Percentiles rank a stretch among this genome's conserved stretches.
Conservation (phyloP, 179 eudicot genomes). For the Heliamphora pulchella region DNA sequence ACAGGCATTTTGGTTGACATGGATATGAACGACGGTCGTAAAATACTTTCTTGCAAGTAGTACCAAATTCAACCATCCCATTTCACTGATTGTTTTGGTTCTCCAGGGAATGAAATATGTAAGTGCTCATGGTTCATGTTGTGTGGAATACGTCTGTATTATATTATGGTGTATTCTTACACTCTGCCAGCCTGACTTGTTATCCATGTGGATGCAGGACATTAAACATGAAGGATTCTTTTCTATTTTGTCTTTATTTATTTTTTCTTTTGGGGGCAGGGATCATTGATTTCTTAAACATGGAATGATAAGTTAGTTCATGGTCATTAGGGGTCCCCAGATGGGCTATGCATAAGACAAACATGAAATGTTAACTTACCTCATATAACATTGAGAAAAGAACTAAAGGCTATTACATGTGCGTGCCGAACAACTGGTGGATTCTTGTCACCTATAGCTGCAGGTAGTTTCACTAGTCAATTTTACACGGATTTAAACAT, state of each 20-base stretch:
- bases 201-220: background rate
- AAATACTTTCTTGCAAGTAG: background rate
- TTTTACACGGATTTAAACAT: background rate
- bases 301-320: background rate
- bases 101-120: background rate
- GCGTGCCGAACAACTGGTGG: background rate
- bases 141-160: background rate
- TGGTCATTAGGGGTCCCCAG: background rate
- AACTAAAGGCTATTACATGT: background rate
- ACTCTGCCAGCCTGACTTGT: background rate
- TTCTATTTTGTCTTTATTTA: background rate
- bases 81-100: background rate
- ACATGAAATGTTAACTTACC: background rate
- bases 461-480: background rate
- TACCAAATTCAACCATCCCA: background rate
- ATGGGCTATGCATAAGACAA: background rate
- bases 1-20: background rate
- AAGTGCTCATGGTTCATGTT: background rate
- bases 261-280: background rate
- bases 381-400: background rate
- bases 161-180: background rate
- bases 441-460: slow-evolving; percentile 3
- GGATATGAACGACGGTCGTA: background rate
- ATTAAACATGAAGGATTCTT: background rate
- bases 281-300: background rate